Base-by-base conservation (phyloP, 1,284 basidiomycete genomes). In the Ceratobasidium sp. region DNA sequence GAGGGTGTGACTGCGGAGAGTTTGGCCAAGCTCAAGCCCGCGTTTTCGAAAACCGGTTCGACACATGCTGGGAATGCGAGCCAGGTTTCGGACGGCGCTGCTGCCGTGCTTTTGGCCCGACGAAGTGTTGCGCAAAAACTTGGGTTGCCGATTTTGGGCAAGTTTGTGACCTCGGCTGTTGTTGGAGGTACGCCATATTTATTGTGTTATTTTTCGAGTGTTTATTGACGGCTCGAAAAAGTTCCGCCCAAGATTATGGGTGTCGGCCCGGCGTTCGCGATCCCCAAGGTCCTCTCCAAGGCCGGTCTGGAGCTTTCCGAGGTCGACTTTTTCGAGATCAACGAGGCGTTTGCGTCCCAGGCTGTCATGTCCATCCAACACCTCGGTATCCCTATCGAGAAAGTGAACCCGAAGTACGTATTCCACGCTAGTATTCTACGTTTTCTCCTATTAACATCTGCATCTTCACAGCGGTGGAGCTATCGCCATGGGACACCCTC, bases 41-140 rank as follows among this genome's bases (percentile, higher is more conserved):
- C 96, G 7, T 99, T 99, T 87, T 86, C 87, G 78, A 93, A 95
- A 86, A 91, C 92, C 56, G 98, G 98, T n/a, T 86, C 89, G 23
- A 98, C 98, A 1, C 96, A 98, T 83, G 98, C 97, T 12, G 90
- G 92, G 50, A 98, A 97, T 85, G 95, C 96, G 1, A 96, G 94
- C 33, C 97, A 98, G 84, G 92, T 99, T 65, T 96, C 96, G n/a
- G 98, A 99, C 83, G 97, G 97, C 79, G 97, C 97, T 28, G 96
- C 97, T 66, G 97, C 97, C 0, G 96, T 99, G 67, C 86, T 99
- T 76, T 92, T 99, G 77, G 90, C 95, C 48, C 91, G 96, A 79
- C 91, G 97, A 77, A 94, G 93, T 40, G 90, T 93, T 50, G 97
- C 97, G 23, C 93, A 94, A 86, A 93, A 93, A 83, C 92, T 97